Evolutionary conservation across 1,284 basidiomycete genomes (phyloP).

Genomic region (Ceratobasidium sp.): DNA sequence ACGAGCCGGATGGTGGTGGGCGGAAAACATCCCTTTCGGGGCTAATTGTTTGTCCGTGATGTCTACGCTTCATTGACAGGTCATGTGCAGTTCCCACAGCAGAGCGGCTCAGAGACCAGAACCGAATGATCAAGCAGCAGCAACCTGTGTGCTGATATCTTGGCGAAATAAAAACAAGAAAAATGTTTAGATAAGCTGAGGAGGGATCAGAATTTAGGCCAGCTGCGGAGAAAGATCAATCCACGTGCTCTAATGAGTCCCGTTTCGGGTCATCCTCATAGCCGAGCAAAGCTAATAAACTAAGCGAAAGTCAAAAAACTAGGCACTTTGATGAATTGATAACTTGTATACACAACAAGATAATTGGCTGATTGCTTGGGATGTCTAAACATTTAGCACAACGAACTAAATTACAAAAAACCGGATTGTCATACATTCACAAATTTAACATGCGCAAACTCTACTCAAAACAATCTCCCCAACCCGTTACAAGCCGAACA

Average conservation of each 20-base stretch:
- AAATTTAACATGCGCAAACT: background rate
- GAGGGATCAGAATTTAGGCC: too few relatives aligned
- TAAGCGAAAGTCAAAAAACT: background rate
- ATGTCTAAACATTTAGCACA: too few relatives aligned
- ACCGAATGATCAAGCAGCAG: too few relatives aligned
- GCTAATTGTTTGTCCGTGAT: background rate
- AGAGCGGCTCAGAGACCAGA: too few relatives aligned
- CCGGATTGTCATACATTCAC: too few relatives aligned
- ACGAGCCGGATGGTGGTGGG: constrained; percentile 1
- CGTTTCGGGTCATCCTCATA: background rate
- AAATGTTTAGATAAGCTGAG: too few relatives aligned
- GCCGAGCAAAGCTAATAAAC: background rate
- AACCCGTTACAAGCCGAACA: constrained; percentile 70
- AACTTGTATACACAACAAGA: background rate
- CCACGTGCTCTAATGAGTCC: constrained; percentile 3
- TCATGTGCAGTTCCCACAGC: too few relatives aligned
- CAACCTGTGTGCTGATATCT: too few relatives aligned
- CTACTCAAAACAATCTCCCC: constrained; percentile 65
- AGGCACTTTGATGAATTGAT: background rate
- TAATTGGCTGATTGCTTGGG: too few relatives aligned
- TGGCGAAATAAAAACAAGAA: too few relatives aligned
- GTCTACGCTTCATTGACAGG: too few relatives aligned
- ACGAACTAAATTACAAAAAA: too few relatives aligned
- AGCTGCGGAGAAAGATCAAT: background rate
- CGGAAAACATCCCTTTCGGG: background rate